Base-by-base conservation (phyloP, 441 rosid genomes). In the Eruca vesicaria region DNA sequence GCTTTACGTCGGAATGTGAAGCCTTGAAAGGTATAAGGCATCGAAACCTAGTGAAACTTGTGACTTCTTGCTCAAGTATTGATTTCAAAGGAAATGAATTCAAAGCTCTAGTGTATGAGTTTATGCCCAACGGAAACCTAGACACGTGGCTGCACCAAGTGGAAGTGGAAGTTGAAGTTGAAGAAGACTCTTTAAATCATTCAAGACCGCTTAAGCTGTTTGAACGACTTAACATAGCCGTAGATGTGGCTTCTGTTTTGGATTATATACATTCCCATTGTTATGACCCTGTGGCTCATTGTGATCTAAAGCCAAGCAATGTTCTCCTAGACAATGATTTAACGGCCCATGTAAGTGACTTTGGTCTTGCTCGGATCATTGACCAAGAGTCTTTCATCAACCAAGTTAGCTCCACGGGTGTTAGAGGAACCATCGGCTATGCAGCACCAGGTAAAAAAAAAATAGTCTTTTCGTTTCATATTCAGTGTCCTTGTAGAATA, bases 221-320 rank as follows among this genome's bases (percentile, higher is more conserved):
- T 33, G 68, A 69, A 16, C 75, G 79, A 35, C 35, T 79, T 6
- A 71, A 35, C 48, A 76, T 76, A 15, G 69, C 67, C 15, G 67
- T 71, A 6, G 65, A 79, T 62, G 81, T 84, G 28, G 84, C 84
- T 53, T 63, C 63, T 28, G 83, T 80, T 38, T 28, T 77, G 48
- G 76, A 76, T 16, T 84, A 71, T 65, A 66, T 84, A 29, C 85
- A 74, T 63, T 45, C 58, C 31, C 66, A 77, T 0, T 65, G 58
- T 56, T 50, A 36, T 15, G 64, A 53, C 3, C 66, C 71, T 23
- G 32, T 77, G 19, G 66, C 76, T 35, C 83, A 81, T 12, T 81
- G 80, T 45, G 79, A 69, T 74, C 66, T 79, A 18, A 81, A 77
- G 69, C 76, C 86, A 16, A 79, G 76, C 69, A 83, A 81, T 43